Evolutionary conservation across 495 filamentous ascomycete species (phyloP).

Genomic region (Apodospora peruviana): DNA sequence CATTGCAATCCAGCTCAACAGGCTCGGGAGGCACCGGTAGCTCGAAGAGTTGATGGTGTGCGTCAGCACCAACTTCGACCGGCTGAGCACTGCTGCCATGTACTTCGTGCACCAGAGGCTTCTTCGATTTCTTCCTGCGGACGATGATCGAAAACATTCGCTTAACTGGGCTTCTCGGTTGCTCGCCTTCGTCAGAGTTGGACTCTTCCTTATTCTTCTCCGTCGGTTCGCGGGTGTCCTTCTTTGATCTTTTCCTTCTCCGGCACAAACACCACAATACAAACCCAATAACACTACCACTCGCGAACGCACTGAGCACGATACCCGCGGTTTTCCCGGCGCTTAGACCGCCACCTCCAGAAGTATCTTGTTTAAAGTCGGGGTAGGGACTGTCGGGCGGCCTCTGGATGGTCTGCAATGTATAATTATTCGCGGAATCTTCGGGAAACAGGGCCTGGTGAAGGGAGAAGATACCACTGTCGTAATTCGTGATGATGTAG

Average conservation of each 20-base stretch:
- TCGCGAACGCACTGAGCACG: conserved; percentile 37
- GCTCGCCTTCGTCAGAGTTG: conserved; percentile 13
- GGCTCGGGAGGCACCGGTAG: conserved; percentile 41
- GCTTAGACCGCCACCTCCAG: conserved; percentile 34
- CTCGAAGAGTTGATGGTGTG: conserved; percentile 43
- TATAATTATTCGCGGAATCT: conserved; percentile 35
- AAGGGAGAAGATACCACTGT: conserved; percentile 54
- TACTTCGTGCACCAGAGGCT: conserved; percentile 11
- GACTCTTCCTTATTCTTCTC: conserved; percentile 23
- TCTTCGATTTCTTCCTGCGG: conserved; percentile 22
- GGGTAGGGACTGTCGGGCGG: conserved; percentile 42
- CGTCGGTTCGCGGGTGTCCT: conserved; percentile 10
- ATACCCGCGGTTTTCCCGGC: conserved; percentile 31
- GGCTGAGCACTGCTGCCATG: conserved; percentile 19
- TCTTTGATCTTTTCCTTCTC: conserved; percentile 22
- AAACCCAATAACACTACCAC: conserved; percentile 36
- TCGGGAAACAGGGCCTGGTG: conserved; percentile 50
- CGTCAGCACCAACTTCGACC: conserved; percentile 42
- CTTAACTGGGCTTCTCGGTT: conserved; percentile 23
- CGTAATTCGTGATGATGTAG: conserved; percentile 64
- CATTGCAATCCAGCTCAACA: conserved; percentile 43
- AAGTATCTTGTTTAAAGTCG: conserved; percentile 6
- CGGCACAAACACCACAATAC: conserved; percentile 26
- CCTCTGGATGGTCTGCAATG: conserved; percentile 44
- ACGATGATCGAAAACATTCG: conserved; percentile 29